Evolutionary conservation across 2,329 filamentous ascomycete genomes (phyloP).

Genomic region (Fusarium sp.): DNA sequence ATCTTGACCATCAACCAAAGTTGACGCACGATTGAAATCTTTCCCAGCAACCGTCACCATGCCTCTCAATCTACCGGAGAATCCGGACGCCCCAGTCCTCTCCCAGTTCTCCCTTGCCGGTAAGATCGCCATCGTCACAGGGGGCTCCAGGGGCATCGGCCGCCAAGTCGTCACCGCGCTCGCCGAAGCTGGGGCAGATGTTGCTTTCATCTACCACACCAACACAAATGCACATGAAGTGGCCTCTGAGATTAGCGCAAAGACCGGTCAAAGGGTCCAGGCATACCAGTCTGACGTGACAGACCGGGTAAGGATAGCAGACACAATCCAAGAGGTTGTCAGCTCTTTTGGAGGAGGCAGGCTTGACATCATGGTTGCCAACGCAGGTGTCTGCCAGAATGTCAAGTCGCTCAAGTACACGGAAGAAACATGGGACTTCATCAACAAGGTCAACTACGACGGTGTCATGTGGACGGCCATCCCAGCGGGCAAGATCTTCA

Average conservation of each 20-base stretch:
- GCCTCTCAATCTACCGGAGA: background rate
- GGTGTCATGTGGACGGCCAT: background rate
- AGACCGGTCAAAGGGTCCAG: background rate
- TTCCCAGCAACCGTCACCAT: background rate
- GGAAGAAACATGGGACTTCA: background rate
- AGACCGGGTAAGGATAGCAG: background rate
- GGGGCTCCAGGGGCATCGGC: background rate
- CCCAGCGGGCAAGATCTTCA: background rate
- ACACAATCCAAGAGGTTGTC: background rate
- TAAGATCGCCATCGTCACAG: background rate
- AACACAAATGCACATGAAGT: background rate
- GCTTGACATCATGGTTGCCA: background rate
- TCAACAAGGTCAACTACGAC: background rate
- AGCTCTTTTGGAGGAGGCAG: background rate
- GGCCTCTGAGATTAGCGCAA: background rate
- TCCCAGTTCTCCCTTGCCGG: background rate
- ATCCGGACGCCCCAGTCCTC: background rate
- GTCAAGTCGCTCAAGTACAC: background rate
- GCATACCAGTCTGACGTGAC: background rate
- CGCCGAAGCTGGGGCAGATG: background rate
- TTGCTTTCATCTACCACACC: background rate
- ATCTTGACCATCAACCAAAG: background rate
- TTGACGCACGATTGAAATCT: background rate
- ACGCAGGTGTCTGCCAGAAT: background rate
- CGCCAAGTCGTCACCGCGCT: background rate